Evolutionary conservation across 1,284 basidiomycete genomes (phyloP), one percentile per base, ranked within the genome.

Genomic region (Somion occarium): DNA sequence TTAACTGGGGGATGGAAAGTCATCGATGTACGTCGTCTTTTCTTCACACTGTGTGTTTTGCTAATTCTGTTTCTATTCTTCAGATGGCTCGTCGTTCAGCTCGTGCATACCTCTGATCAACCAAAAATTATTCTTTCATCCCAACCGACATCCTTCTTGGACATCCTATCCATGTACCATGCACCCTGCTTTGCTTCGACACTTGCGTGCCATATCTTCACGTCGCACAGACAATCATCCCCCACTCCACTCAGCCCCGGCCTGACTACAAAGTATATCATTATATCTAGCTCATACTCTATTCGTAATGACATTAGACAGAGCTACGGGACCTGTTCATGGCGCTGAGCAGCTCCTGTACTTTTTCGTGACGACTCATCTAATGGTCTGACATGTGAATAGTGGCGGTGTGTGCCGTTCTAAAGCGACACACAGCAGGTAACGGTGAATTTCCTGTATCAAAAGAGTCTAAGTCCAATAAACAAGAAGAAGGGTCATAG

Each of bases 1-100:
- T 76, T 98, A 48, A 99, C 97, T 0, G 93, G 93, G 46, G 97
- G 97, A 9, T 99, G 97, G 97, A 98, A 98, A 72, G 83, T 99
- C 50, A 80, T 98, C 38, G 95, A 98, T 83, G 91, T 94, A 64
- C 53, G 82, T 73, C 15, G 22, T 12, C 37, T 7, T 24, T 37
- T 47, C 19, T 7, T 46, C 46, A 7, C 42, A 15, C 7, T 43
- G 26, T 30, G 7, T 12, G 25, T 22, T 48, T 34, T 44, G 51
- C 18, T 50, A 38, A 43, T 42, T 38, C 37, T 49, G 27, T 41
- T 30, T 19, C 4, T 7, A 5, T 24, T 25, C 4, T 27, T 47
- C 42, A 73, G 72, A 73, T 74, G 73, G 72, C 67, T 22, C 63
- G 73, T 48, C 59, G 73, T 52, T 73, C 72, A 5, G 62, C 69